These are phyloP conservation scores for Diaporthe sp. DNA, from an alignment of 2,329 filamentous ascomycete genomes.

Conservation along the genomic window DNA sequence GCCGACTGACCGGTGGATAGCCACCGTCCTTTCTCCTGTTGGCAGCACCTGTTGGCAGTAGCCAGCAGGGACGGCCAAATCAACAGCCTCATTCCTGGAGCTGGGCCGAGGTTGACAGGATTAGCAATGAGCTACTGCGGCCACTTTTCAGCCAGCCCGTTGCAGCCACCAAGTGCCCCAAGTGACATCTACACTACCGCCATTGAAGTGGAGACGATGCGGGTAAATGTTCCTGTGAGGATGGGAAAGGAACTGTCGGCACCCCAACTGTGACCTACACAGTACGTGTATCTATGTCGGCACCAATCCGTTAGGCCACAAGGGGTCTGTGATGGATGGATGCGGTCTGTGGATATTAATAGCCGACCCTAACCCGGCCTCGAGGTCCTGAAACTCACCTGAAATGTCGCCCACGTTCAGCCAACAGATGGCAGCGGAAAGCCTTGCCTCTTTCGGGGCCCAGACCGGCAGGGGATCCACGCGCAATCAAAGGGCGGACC, in stretches of 20 bases:
- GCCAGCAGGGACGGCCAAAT: neutral
- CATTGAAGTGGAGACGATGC: neutral
- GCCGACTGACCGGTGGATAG: neutral
- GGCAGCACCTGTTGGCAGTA: constrained; percentile 1
- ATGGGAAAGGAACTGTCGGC: neutral
- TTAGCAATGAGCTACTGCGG: constrained; percentile 28
- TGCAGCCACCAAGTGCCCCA: neutral
- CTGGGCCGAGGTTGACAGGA: neutral
- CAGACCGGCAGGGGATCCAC: constrained; percentile 29
- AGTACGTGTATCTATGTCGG: neutral
- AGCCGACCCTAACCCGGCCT: constrained; percentile 11
- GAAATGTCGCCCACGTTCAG: neutral
- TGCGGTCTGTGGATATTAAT: constrained; percentile 16
- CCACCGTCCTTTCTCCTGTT: neutral
- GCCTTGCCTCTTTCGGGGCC: constrained; percentile 23
- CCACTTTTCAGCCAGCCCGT: constrained; percentile 7
- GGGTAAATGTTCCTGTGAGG: neutral
- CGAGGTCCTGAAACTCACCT: constrained; percentile 6
- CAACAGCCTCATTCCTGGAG: neutral
- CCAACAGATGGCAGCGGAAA: constrained; percentile 29
- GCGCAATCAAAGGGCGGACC: constrained; percentile 30
- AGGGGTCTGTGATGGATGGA: neutral
- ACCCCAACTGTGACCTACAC: neutral
- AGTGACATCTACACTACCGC: neutral
- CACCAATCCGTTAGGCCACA: neutral